phyloP scores from a whole-genome alignment of 2,329 filamentous ascomycete genomes.

The Calonectria fujianensis region DNA sequence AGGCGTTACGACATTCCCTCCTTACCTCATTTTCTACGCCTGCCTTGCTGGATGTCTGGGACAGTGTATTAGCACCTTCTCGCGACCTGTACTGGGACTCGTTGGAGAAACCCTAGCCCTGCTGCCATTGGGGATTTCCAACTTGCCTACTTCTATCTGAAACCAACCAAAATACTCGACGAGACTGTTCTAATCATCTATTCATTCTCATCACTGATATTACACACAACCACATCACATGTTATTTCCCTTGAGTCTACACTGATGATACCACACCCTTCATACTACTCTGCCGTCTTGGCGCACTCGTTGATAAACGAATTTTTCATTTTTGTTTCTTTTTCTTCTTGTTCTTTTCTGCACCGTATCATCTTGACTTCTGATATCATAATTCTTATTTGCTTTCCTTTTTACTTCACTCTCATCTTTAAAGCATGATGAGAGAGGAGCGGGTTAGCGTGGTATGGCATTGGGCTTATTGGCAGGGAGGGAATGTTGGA shows the following conservation, averaged over 20 bases:
- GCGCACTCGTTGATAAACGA: slow-evolving; percentile 39
- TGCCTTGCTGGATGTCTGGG: slow-evolving; percentile 32
- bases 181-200: slow-evolving; percentile 27
- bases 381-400: slow-evolving; percentile 33
- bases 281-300: slow-evolving; percentile 42
- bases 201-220: slow-evolving; percentile 29
- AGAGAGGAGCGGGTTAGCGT: slow-evolving; percentile 29
- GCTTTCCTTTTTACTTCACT: slow-evolving; percentile 21
- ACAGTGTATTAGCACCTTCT: slow-evolving; percentile 30
- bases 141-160: slow-evolving; percentile 2
- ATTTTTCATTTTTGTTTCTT: slow-evolving; percentile 28
- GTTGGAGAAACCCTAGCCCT: slow-evolving; percentile 1
- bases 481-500: slow-evolving; percentile 39
- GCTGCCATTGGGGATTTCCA: slow-evolving; percentile 6
- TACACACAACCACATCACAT: slow-evolving; percentile 27
- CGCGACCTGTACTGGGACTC: slow-evolving; percentile 18
- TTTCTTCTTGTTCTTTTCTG: slow-evolving; percentile 22
- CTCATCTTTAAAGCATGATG: neutral
- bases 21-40: slow-evolving; percentile 33
- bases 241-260: slow-evolving; percentile 48
- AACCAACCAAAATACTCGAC: slow-evolving; percentile 33
- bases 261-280: slow-evolving; percentile 52
- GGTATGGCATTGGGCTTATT: slow-evolving; percentile 30
- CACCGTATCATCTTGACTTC: slow-evolving; percentile 26
- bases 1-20: slow-evolving; percentile 35